phyloP scores from a whole-genome alignment of 163 green algal genomes.

The Chloromonas sp. region DNA sequence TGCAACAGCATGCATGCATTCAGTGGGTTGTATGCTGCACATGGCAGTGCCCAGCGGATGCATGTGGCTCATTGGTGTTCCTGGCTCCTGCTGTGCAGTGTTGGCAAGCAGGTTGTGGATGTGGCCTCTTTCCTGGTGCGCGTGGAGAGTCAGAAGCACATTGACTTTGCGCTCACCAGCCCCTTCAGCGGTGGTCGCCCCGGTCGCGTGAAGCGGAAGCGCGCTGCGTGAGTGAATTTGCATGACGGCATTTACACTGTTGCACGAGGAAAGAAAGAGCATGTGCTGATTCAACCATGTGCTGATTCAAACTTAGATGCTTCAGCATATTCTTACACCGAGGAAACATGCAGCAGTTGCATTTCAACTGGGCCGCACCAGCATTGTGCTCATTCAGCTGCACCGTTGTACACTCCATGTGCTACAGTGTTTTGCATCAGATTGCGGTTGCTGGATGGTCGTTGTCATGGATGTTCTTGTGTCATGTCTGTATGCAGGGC shows the following conservation, averaged over 20 bases:
- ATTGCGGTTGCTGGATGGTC: no score
- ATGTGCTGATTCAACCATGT: background rate
- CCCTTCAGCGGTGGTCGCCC: conserved; percentile 95
- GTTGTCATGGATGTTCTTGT: no score
- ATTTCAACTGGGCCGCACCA: background rate
- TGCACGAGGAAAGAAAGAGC: background rate
- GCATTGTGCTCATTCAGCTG: no score
- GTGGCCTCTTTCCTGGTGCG: conserved; percentile 96
- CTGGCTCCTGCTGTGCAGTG: conserved; percentile 29
- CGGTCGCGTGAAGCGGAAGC: conserved; percentile 91
- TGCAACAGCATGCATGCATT: no score
- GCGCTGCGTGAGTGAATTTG: conserved; percentile 35
- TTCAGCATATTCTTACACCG: background rate
- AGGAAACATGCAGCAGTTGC: background rate
- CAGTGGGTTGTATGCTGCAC: no score
- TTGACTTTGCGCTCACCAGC: conserved; percentile 96
- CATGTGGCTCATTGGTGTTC: background rate
- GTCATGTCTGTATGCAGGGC: background rate
- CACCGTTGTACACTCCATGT: no score
- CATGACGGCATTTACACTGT: no score
- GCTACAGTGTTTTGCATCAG: no score
- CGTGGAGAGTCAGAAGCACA: conserved; percentile 99
- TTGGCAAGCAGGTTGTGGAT: conserved; percentile 99
- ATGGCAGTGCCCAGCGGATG: background rate
- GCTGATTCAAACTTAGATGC: background rate